These are phyloP conservation scores for Carex parvula DNA, from an alignment of 176 grass and related monocot species.

Conservation along the genomic window DNA sequence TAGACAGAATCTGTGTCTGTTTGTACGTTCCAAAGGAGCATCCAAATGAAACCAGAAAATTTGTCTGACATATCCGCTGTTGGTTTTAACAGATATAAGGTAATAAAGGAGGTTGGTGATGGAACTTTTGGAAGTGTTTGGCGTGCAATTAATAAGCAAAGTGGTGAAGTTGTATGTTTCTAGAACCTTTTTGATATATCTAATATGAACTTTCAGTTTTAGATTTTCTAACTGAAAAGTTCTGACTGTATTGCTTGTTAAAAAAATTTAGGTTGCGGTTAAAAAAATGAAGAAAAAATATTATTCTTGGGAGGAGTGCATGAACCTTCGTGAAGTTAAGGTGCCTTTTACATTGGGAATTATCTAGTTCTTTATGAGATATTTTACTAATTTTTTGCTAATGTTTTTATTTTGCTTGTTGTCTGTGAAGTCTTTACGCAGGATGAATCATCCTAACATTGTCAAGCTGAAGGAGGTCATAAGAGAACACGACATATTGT, in stretches of 20 bases:
- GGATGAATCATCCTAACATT: constrained; percentile 95
- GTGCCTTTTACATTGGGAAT: constrained; percentile 33
- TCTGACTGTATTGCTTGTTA: no score
- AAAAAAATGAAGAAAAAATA: no score
- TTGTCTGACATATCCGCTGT: neutral
- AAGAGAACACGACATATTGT: constrained; percentile 84
- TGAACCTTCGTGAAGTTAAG: constrained; percentile 95
- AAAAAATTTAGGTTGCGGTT: no score
- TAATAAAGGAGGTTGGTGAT: constrained; percentile 99
- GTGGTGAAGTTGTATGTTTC: constrained; percentile 92
- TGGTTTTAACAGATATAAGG: constrained; percentile 14
- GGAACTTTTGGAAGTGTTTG: constrained; percentile 97
- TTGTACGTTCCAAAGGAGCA: neutral
- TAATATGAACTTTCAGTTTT: constrained; percentile 7
- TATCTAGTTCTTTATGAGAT: neutral
- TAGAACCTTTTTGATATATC: neutral
- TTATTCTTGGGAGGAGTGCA: constrained; percentile 24
- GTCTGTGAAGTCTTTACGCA: constrained; percentile 60
- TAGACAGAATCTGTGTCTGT: no score
- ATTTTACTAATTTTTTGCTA: constrained; percentile 19
- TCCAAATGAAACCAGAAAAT: neutral
- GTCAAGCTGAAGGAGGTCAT: constrained; percentile 99
- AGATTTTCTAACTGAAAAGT: neutral
- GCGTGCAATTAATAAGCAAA: constrained; percentile 99
- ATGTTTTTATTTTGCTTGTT: constrained; percentile 22